Base-by-base conservation (phyloP, 169 alveolate species). In the Babesia bigemina region DNA sequence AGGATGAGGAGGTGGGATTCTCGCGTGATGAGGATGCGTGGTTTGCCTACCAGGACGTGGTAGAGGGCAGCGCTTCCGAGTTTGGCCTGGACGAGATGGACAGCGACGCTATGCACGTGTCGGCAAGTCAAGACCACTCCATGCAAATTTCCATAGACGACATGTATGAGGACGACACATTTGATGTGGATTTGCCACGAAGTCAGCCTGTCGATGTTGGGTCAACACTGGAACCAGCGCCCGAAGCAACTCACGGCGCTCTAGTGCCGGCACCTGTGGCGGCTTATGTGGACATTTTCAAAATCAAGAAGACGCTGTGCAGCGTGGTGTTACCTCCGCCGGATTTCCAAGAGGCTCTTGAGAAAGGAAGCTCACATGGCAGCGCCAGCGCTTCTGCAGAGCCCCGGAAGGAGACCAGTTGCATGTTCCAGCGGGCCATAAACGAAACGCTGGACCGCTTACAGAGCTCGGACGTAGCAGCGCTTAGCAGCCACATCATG, bases 271-370 rank as follows among this genome's bases (percentile, higher is more conserved):
- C 81, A 7, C 48, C 70, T 6, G 63, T 62, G 29, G 57, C 84
- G 10, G 21, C 67, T 8, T 66, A 67, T 28, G 67, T 76, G 63
- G 86, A 76, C 50, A 76, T 76, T 29, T 65, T 69, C 58, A 76
- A 66, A 74, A 76, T 76, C 24, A 76, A 76, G 53, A 65, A 76
- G 65, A 69, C 86, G 26, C 73, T 76, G 48, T 74, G 76, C 55
- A 50, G 77, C 66, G 75, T 74, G 9, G 52, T 74, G 61, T 21
- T 74, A 48, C 84, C 84, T n/a, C 65, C 84, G 0, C 66, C 74
- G 45, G 84, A 60, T 24, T 74, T 63, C 84, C 65, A 62, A 28
- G 84, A 74, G 47, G 84, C 84, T n/a, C 16, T 74, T 0, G 84
- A 74, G 36, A 60, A 74, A 4, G 75, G 50, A 6, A 10, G 11